Percentiles rank a stretch among this genome's conserved stretches.
Evolutionary conservation across 768 basidiomycete genomes (phyloP).

Genomic region (Amanita thiersii): DNA sequence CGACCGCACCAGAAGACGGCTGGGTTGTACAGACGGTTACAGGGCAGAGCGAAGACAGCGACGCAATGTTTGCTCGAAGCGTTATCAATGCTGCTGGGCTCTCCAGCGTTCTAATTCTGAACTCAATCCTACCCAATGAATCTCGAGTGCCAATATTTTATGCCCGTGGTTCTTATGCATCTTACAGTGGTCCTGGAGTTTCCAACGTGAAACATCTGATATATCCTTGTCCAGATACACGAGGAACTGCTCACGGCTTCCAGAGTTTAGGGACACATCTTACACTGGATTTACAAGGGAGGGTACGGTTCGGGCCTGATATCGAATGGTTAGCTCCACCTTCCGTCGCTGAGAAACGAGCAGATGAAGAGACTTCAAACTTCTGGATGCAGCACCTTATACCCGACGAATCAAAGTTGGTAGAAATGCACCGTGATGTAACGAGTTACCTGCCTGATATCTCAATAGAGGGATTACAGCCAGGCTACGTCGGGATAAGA

Average conservation of each 20-base stretch:
- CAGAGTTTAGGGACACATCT: slow-evolving; percentile 90
- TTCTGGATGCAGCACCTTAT: slow-evolving; percentile 70
- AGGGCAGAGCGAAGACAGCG: slow-evolving; percentile 31
- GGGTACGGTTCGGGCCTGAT: slow-evolving; percentile 89
- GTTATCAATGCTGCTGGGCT: slow-evolving; percentile 82
- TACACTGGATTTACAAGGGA: slow-evolving; percentile 77
- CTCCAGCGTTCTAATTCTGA: slow-evolving; percentile 61
- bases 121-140: slow-evolving; percentile 52
- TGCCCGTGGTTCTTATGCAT: slow-evolving; percentile 80
- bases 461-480: slow-evolving; percentile 47
- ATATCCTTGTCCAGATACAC: slow-evolving; percentile 81
- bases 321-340: slow-evolving; percentile 76
- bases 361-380: slow-evolving; percentile 42
- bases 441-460: slow-evolving; percentile 65
- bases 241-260: slow-evolving; percentile 52
- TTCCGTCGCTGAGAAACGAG: slow-evolving; percentile 20
- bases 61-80: slow-evolving; percentile 64
- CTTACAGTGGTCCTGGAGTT: slow-evolving; percentile 77
- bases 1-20: slow-evolving; percentile 40
- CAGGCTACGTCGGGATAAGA: slow-evolving; percentile 81
- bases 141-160: slow-evolving; percentile 68
- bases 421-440: slow-evolving; percentile 68
- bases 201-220: slow-evolving; percentile 65
- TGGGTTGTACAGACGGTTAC: slow-evolving; percentile 87
- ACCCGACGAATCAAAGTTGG: slow-evolving; percentile 51